Evolutionary conservation across 768 basidiomycete species (phyloP), one percentile per base, ranked within the genome.

Genomic region (Lactarius trivialis): DNA sequence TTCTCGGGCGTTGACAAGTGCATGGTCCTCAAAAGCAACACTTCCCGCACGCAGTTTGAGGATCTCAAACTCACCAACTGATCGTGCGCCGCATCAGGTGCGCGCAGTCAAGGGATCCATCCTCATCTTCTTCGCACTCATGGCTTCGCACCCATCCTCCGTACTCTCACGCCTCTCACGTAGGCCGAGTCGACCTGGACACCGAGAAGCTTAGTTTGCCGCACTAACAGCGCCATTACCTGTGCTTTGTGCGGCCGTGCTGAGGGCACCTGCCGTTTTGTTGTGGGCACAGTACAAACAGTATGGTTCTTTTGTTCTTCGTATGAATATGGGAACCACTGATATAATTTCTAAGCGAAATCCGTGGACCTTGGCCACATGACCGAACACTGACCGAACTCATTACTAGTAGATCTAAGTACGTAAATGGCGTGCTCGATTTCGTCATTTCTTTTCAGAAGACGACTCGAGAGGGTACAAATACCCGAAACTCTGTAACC

Each of bases 181-280:
- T 97, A 96, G 41, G 91, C 91, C 14, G 97, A 99, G 73, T 93
- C 93, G 32, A 95, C 98, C 66, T 98, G 93, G 93, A 94, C 63
- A 91, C 91, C n/a, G 58, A 80, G 37, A 65, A 73, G 19, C 74
- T 89, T 36, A 77, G 57, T 83, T 87, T 14, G 70, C 89, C 37
- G 68, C 72, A 61, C 75, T 88, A 51, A 80, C 82, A 21, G 70
- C 75, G 43, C 74, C 81, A 5, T 73, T 90, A 50, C 89, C 89
- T 24, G 70, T 71, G 34, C 78, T 92, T 48, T 82, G 82, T 70
- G 70, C 73, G 11, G 71, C 76, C 32, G 74, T 78, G 30, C 77
- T 88, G 43, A 70, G 85, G 49, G 89, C 88, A 11, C 91, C 92
- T 14, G 86, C 76, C 24, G 75, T 88, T 45, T 75, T 92, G 49